Base-by-base conservation (phyloP, 2,329 filamentous ascomycete species). In the Exophiala spinifera region DNA sequence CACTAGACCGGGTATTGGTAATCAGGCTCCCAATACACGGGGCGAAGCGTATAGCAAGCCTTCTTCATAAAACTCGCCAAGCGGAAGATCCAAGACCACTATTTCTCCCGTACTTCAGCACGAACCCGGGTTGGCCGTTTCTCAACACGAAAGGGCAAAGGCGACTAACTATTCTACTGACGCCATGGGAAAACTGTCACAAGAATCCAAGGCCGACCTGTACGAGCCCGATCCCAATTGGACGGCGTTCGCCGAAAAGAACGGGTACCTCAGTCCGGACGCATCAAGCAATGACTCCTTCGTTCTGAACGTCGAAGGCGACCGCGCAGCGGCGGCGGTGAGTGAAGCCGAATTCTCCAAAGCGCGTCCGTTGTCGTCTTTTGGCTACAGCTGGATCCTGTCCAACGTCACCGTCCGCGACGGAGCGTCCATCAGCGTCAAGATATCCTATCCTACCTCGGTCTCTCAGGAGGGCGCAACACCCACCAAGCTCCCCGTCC, bases 151-250 rank as follows among this genome's bases (percentile, higher is more conserved):
- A 20, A 44, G 14, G 14, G 15, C n/a, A n/a, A n/a, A n/a, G n/a
- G n/a, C n/a, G n/a, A n/a, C n/a, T n/a, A n/a, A n/a, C n/a, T n/a
- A 21, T 21, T 8, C 17, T 21, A 10, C 20, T 6, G 5, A 13
- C 3, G 20, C 2, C 4, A 39, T 15, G 17, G 17, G 4, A 39
- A 39, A 15, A 39, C 17, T 6, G 7, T n/a, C 36, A 39, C n/a
- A 11, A 4, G 4, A 6, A 10, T 15, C 13, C 14, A 39, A 19
- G 17, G 14, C 36, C 11, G 28, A 53, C 40, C 33, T 49, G 33
- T 49, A 49, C 39, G 21, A 37, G 25, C 33, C 51, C 1, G 53
- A 55, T 28, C 53, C 53, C 13, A 47, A 55, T 43, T 55, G 53
- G 53, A 34, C 53, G n/a, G 28, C 34, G 4, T 55, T 42, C 23